Evolutionary conservation across 2,329 filamentous ascomycete species (phyloP).

Genomic region (Alternaria sp.): DNA sequence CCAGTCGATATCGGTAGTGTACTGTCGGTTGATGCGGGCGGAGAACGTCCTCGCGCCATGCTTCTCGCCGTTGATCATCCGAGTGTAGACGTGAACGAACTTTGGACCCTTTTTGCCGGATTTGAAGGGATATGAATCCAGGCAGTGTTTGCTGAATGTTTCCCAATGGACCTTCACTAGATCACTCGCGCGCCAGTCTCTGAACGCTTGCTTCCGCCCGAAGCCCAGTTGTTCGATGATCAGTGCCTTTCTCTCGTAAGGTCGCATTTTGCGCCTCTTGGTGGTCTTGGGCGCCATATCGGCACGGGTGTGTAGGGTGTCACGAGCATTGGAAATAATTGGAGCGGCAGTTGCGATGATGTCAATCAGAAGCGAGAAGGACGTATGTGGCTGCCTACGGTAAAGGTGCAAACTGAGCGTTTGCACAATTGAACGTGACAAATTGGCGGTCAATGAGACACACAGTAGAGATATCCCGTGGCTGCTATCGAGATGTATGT

Average conservation of each 20-base stretch:
- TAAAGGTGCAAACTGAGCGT: background rate
- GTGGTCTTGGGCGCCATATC: background rate
- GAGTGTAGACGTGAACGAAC: background rate
- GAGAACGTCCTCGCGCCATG: rapidly evolving
- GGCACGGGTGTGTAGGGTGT: background rate
- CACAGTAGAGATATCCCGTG: background rate
- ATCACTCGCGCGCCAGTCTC: background rate
- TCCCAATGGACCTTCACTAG: background rate
- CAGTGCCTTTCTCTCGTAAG: background rate
- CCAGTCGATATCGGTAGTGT: background rate
- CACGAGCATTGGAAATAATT: background rate
- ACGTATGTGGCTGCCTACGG: background rate
- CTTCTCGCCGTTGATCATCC: background rate
- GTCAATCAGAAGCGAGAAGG: background rate
- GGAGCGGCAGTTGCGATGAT: background rate
- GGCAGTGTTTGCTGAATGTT: background rate
- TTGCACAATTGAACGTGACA: background rate
- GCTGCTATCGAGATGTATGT: background rate
- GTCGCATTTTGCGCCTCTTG: background rate
- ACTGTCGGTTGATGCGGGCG: rapidly evolving
- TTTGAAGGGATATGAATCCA: rapidly evolving
- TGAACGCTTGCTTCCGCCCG: rapidly evolving
- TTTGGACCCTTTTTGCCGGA: background rate
- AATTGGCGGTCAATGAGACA: background rate
- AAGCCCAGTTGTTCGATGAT: background rate